Evolutionary conservation across 108 stramenopile species (phyloP), one percentile per base, ranked within the genome.

Genomic region (Discostella pseudostelligera): DNA sequence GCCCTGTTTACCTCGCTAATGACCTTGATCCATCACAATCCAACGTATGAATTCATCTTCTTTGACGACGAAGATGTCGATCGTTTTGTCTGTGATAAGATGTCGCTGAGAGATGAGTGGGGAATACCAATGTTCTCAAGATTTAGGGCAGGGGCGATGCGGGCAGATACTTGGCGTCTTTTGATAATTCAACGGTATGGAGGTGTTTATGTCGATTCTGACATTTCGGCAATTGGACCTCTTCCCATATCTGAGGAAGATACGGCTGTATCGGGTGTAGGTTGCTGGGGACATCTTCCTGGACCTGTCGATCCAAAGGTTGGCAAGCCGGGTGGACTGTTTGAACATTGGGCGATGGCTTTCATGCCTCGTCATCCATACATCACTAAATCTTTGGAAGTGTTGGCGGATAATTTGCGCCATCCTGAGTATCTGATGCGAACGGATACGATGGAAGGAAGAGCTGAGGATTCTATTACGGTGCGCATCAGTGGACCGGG

Each of bases 261-360:
- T 59, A 59, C 43, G 16, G 58, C 58, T 11, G 58, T 59, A 0
- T 59, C 58, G 11, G 58, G 59, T 0, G 59, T 60, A 40, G 59
- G 59, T 2, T 28, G 59, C 42, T 60, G 59, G 59, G 4, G 35
- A 4, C 59, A 60, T 32, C 20, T 60, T 1, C 59, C 59, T 8
- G n/a, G 39, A 14, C 11, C 24, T 25, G 8, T 24, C 24, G 11
- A 22, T 11, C 3, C 24, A 2, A 20, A 17, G 21, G 19, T 25
- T 50, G 21, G 4, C 25, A 19, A 12, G 13, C 26, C 12, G 42
- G 21, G 42, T 0, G 59, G 59, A 2, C 4, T 60, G 40, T 43
- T 60, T 3, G 59, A 60, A 39, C 59, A 60, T 26, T 60, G 59
- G 59, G 45, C 59, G 28, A 60, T 60, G 35, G 59, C 59, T n/a